Base-by-base conservation (phyloP, 768 basidiomycete genomes). In the Mycena galopus region DNA sequence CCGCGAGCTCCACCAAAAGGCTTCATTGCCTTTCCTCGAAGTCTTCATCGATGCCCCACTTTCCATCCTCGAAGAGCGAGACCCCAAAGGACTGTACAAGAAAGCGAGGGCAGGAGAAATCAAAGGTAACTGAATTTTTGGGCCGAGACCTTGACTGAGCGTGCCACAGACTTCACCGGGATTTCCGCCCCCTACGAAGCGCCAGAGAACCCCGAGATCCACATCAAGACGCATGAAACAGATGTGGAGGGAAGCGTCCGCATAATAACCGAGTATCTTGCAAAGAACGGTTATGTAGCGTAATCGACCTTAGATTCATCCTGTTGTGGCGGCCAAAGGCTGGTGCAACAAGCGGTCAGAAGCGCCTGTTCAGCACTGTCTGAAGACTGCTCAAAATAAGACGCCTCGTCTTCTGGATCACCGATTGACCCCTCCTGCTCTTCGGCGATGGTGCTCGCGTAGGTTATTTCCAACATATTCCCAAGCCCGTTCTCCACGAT, bases 1-100 rank as follows among this genome's bases (percentile, higher is more conserved):
- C 25, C 91, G 98, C 53, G 85, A 91, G 69, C 87, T 99, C 32
- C 97, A 99, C 82, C 87, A 90, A 58, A 86, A 90, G 60, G 86
- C 90, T 2, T 86, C 87, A 21, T 82, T 99, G 51, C 90, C 92
- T 44, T 99, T 99, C 82, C 80, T 99, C 71, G 98, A 99, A 84
- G 96, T 99, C 44, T 99, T 92, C 78, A 87, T 99, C 57, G 97
- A 99, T 82, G 97, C 96, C 0, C 96, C 97, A 8, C 87, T 99
- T 58, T 81, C 86, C 55, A 91, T 97, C 11, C 96, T 95, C 27
- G 98, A 99, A 83, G 85, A 89, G 79, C 91, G 98, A 66, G 98
- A 99, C 81, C 98, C 98, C 2, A 99, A 99, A 82, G 97, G 98
- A 1, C 84, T 99, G 71, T 99, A 99, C 86, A 97, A 95, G 85